Percentiles rank a stretch among this genome's conserved stretches.
phyloP scores from a whole-genome alignment of 2,329 filamentous ascomycete genomes.

The Aspergillus phoenicis region DNA sequence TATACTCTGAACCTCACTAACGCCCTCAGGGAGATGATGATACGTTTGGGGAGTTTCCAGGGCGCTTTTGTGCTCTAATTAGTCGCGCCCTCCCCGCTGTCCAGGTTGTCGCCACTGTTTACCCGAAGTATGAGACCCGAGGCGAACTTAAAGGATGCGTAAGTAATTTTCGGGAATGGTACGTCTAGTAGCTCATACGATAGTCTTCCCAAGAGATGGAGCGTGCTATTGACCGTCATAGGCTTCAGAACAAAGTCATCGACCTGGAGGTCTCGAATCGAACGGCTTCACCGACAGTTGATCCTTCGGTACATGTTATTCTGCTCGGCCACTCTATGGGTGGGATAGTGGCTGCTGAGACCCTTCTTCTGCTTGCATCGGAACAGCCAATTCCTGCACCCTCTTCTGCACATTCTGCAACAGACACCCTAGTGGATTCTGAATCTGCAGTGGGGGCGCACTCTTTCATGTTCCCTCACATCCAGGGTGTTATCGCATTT shows the following conservation, averaged over 20 bases:
- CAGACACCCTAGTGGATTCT: constrained; percentile 2
- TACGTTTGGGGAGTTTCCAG: constrained; percentile 52
- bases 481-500: constrained; percentile 87
- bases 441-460: constrained; percentile 31
- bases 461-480: constrained; percentile 84
- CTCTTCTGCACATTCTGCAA: constrained; percentile 29
- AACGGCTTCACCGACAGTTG: constrained; percentile 80
- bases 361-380: constrained; percentile 72
- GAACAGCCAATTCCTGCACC: constrained; percentile 57
- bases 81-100: constrained; percentile 48
- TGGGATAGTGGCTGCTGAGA: constrained; percentile 91
- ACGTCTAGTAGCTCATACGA: constrained; percentile 13
- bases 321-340: constrained; percentile 88
- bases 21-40: constrained; percentile 51
- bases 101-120: constrained; percentile 45
- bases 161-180: constrained; percentile 52
- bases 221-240: constrained; percentile 35
- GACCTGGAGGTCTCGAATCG: constrained; percentile 84
- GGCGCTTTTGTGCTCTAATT: constrained; percentile 45
- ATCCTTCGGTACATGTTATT: constrained; percentile 79
- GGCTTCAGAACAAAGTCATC: constrained; percentile 89
- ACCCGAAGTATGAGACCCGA: constrained; percentile 54
- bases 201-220: background rate
- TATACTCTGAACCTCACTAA: constrained; percentile 6
- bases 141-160: constrained; percentile 52